Evolutionary conservation across 163 green algal genomes (phyloP), one percentile per base, ranked within the genome.

Genomic region (Picocystis sp.): DNA sequence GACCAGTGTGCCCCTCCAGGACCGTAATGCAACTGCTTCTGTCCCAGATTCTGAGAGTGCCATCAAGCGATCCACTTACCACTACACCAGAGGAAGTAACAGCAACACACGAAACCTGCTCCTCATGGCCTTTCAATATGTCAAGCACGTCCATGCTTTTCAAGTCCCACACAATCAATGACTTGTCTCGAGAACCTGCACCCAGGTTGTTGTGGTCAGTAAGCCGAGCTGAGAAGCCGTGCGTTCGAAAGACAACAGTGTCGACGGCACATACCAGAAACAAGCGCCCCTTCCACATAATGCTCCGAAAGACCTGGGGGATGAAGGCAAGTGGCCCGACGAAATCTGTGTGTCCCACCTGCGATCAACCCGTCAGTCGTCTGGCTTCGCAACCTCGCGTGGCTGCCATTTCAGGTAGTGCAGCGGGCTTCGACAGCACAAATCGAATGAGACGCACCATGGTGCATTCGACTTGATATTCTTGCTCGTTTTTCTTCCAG

Each of bases 91-190:
- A 60, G 10, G 19, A 58, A 23, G 22, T 33, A 19, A 53, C 14
- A 19, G n/a, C 14, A 19, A 53, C 5, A 34, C 47, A 34, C 11
- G 47, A 21, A n/a, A 78, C 69, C 68, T 87, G 81, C 52, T 83
- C 81, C 49, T 77, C 34, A 55, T 92, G 82, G 6, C 82, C 82
- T 11, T 63, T 44, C 46, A 82, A 46, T 14, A 41, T 52, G 5
- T 70, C 58, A 3, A 76, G 44, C 1, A 52, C 17, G 15, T 33
- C 2, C 1, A 56, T 60, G 2, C 48, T 72, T 11, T 50, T 22
- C 0, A 67, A 22, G 54, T 93, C 66, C 84, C 84, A 93, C 44
- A 93, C 62, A 1, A 78, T 71, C 9, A 92, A 73, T 0, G 43
- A 67, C 1, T 49, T 71, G 56, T 94, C 82, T 17, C 79, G 72